These are phyloP conservation scores for Schizonepeta tenuifolia DNA, from an alignment of 257 asterid species.

Conservation along the genomic window DNA sequence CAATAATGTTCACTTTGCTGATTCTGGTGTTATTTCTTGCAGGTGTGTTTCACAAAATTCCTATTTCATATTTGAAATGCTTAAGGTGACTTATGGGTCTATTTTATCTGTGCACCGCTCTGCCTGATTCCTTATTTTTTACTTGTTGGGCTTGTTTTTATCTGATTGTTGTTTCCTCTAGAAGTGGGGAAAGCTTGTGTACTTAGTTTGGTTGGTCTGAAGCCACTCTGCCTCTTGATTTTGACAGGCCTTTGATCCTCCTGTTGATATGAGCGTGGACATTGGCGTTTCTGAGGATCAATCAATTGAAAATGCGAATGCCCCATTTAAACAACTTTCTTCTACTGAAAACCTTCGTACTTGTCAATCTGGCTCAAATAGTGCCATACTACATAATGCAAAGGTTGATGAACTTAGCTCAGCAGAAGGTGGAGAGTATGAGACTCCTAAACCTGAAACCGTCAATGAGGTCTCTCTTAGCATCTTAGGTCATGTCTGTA, in stretches of 20 bases:
- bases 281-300: conserved; percentile 50
- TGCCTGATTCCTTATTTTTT: conserved; percentile 11
- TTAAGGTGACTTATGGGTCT: conserved; percentile 63
- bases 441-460: conserved; percentile 43
- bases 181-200: conserved; percentile 22
- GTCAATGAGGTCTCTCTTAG: conserved; percentile 46
- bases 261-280: conserved; percentile 80
- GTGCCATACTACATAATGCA: conserved; percentile 37
- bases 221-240: conserved; percentile 30
- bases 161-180: conserved; percentile 12
- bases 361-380: conserved; percentile 42
- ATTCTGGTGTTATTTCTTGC: conserved; percentile 44
- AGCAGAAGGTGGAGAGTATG: conserved; percentile 37
- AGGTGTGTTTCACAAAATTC: conserved; percentile 94
- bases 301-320: conserved; percentile 41
- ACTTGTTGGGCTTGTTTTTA: conserved; percentile 17
- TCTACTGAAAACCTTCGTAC: conserved; percentile 43
- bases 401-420: conserved; percentile 41
- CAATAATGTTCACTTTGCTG: conserved; percentile 10
- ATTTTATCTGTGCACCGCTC: conserved; percentile 16
- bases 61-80: conserved; percentile 93
- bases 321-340: conserved; percentile 39
- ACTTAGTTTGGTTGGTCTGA: conserved; percentile 29
- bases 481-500: conserved; percentile 29
- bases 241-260: conserved; percentile 94